These are phyloP conservation scores for Ramichloridium luteum DNA, from an alignment of 2,329 filamentous ascomycete genomes.

Conservation along the genomic window DNA sequence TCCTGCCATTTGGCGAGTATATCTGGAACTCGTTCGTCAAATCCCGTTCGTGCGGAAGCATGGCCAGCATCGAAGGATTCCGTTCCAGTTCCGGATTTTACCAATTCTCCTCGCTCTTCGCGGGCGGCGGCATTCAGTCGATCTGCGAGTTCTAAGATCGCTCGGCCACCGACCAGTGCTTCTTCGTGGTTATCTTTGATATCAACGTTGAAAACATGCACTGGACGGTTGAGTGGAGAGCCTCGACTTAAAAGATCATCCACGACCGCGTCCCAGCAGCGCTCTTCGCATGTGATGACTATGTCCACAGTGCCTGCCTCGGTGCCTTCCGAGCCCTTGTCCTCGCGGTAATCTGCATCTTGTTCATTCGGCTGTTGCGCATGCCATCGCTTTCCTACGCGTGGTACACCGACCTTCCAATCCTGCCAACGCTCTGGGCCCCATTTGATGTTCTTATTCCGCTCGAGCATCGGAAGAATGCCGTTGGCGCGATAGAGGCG, in stretches of 20 bases:
- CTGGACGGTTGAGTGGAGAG: conserved; percentile 74
- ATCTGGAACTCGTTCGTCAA: conserved; percentile 88
- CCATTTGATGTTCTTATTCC: conserved; percentile 86
- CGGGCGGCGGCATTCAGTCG: conserved; percentile 67
- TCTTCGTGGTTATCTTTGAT: conserved; percentile 98
- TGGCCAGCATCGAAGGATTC: conserved; percentile 57
- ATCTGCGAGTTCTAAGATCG: conserved; percentile 83
- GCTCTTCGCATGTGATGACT: conserved; percentile 93
- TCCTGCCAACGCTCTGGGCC: conserved; percentile 96
- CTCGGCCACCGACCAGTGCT: conserved; percentile 76
- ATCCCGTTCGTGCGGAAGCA: conserved; percentile 56
- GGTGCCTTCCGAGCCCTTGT: conserved; percentile 67
- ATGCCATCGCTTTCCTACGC: conserved; percentile 49
- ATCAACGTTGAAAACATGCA: conserved; percentile 97
- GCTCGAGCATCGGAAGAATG: conserved; percentile 86
- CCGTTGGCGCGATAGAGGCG: conserved; percentile 85
- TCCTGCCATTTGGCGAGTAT: conserved; percentile 91
- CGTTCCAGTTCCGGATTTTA: conserved; percentile 42
- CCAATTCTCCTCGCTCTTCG: conserved; percentile 67
- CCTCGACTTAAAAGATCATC: conserved; percentile 84
- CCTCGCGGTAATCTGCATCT: conserved; percentile 40
- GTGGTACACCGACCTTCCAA: conserved; percentile 78
- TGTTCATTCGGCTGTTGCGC: conserved; percentile 4
- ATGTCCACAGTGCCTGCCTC: conserved; percentile 86
- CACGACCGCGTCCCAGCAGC: conserved; percentile 95